Base-by-base conservation (phyloP, 2,329 filamentous ascomycete species). In the Cladosporium sp. region DNA sequence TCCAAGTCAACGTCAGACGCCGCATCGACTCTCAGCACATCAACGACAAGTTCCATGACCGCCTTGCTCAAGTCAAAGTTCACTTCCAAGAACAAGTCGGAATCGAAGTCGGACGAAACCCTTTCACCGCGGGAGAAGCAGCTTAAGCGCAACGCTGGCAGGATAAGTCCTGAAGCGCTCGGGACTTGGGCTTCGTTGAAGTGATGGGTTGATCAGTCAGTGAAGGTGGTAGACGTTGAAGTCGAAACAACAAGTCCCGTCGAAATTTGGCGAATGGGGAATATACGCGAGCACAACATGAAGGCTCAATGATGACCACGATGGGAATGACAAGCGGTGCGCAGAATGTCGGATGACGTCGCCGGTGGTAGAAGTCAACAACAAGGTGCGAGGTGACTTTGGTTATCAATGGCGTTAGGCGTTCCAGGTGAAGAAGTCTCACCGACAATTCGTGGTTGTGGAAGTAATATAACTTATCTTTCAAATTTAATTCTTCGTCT, bases 71-170 rank as follows among this genome's bases (percentile, higher is more conserved):
- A 53, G 33, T 30, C 30, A 4, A 53, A 53, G 35, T 36, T 50
- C 40, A 33, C 38, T 6, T 27, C 49, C 27, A 46, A 40, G 25
- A 30, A 20, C 35, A 41, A 29, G 39, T 36, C 30, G 19, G 16
- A 40, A 6, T 8, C 25, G 15, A 30, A 20, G 19, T 20, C 45
- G 25, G 38, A 39, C 15, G 25, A 32, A 12, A 29, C 35, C 13
- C 39, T 39, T n/a, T 50, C 51, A 13, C 45, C 51, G 4, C 46
- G 46, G 12, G 46, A 50, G 46, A 50, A 53, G 40, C 51, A 53
- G 25, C 46, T 46, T 9, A 42, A 38, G 19, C 46, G 51, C 15
- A 20, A 35, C 9, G 36, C 20, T 7, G 51, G 19, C 20, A 50
- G 48, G 48, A 38, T 43, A 11, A 38, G 36, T 36, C 25, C 33